phyloP scores from a whole-genome alignment of 371 early-diverging fungal species.

The Rhizopus delemar region DNA sequence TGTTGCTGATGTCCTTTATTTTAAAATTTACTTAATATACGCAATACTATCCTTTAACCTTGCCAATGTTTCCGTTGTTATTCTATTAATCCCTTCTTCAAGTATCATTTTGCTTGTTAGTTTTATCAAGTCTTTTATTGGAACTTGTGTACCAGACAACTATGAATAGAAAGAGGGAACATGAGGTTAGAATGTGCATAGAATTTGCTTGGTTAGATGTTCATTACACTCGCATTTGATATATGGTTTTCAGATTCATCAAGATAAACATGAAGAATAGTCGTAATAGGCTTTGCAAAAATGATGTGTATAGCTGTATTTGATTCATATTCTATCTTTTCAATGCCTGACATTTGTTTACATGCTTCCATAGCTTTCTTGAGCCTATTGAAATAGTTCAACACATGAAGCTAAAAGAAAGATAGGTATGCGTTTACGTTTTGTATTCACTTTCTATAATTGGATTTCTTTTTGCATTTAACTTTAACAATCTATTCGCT shows the following conservation, averaged over 20 bases:
- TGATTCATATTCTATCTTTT: constrained; percentile 10
- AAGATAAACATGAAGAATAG: constrained; percentile 8
- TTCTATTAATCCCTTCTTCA: constrained; percentile 15
- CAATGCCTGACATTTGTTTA: constrained; percentile 6
- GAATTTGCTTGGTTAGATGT: not conserved
- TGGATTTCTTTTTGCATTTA: constrained; percentile 3
- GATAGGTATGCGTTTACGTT: not conserved
- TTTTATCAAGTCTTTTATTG: constrained; percentile 16
- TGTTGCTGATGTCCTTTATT: constrained; percentile 23
- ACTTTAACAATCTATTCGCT: not conserved
- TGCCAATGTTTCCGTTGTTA: constrained; percentile 11
- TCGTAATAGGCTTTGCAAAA: constrained; percentile 3
- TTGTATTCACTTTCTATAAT: constrained; percentile 8
- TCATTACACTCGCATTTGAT: constrained; percentile 4
- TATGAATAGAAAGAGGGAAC: not conserved
- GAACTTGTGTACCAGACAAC: constrained; percentile 5
- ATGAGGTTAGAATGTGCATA: not conserved
- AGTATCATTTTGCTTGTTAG: constrained; percentile 1
- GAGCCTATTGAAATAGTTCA: not conserved
- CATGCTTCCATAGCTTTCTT: constrained; percentile 3
- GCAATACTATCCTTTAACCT: constrained; percentile 4
- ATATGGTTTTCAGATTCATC: not conserved
- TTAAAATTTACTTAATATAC: not conserved
- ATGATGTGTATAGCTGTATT: not conserved
- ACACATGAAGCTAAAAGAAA: constrained; percentile 3